Evolutionary conservation across 1,284 basidiomycete genomes (phyloP).

Genomic region (Salmacisia buchloeana): DNA sequence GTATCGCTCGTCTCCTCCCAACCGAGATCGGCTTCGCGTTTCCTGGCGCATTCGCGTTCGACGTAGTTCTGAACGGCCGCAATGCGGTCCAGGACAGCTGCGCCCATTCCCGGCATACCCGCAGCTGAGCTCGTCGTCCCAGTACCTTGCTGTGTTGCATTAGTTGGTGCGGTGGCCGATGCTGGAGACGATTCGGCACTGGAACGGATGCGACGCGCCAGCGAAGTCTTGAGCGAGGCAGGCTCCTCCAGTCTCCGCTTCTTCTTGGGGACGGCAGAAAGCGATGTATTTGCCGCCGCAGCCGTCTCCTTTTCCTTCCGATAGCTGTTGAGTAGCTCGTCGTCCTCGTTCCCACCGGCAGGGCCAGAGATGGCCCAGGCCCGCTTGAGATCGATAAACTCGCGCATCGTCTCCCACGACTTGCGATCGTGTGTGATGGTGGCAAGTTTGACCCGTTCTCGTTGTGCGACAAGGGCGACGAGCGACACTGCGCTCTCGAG

Average conservation of each 20-base stretch:
- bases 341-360: constrained; percentile 39
- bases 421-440: constrained; percentile 27
- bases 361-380: constrained; percentile 40
- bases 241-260: constrained; percentile 43
- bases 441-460: constrained; percentile 43
- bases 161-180: constrained; percentile 15
- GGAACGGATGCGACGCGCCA: constrained; percentile 31
- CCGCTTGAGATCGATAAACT: constrained; percentile 41
- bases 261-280: constrained; percentile 35
- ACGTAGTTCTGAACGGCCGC: constrained; percentile 44
- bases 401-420: constrained; percentile 36
- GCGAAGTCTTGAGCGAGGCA: constrained; percentile 24
- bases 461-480: constrained; percentile 39
- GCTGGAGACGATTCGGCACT: constrained; percentile 20
- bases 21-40: constrained; percentile 39
- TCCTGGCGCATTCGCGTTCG: constrained; percentile 41
- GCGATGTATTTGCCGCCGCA: not conserved
- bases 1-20: constrained; percentile 47
- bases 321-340: constrained; percentile 41
- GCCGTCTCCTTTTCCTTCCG: constrained; percentile 24
- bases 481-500: constrained; percentile 36
- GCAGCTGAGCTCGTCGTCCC: not conserved
- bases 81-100: constrained; percentile 43
- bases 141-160: not conserved
- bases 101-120: constrained; percentile 21